Conservation (phyloP, 2,329 filamentous ascomycete species). For the Mariannaea elegans region DNA sequence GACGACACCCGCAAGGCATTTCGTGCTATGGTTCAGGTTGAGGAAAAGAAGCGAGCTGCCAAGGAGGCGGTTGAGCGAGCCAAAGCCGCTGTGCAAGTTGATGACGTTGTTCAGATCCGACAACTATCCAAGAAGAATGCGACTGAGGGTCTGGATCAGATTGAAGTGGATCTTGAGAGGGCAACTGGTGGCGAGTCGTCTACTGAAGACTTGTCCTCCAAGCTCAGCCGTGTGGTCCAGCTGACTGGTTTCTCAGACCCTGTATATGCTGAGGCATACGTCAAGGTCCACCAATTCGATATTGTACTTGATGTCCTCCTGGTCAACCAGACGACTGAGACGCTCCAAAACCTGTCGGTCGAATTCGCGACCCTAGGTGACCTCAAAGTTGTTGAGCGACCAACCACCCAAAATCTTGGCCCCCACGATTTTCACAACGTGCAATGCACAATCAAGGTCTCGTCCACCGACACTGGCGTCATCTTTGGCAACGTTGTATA, state of each 20-base stretch:
- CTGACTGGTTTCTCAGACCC: constrained; percentile 98
- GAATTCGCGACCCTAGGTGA: constrained; percentile 99
- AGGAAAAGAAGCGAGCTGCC: constrained; percentile 97
- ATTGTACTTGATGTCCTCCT: constrained; percentile 96
- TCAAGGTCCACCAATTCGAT: constrained; percentile 98
- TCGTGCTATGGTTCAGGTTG: constrained; percentile 94
- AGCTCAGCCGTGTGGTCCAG: constrained; percentile 95
- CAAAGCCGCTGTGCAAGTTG: constrained; percentile 92
- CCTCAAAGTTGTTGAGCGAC: constrained; percentile 95
- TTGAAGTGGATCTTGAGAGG: constrained; percentile 89
- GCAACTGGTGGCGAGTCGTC: constrained; percentile 89
- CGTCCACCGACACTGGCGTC: constrained; percentile 95
- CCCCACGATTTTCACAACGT: constrained; percentile 98
- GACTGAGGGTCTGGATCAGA: constrained; percentile 82
- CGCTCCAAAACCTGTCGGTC: constrained; percentile 94
- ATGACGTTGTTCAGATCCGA: constrained; percentile 91
- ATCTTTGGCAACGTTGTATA: constrained; percentile 99
- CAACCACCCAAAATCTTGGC: constrained; percentile 93
- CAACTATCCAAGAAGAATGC: constrained; percentile 93
- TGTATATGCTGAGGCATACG: constrained; percentile 98
- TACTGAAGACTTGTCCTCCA: constrained; percentile 88
- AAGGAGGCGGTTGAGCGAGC: constrained; percentile 93
- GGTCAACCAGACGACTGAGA: constrained; percentile 97
- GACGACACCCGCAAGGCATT: constrained; percentile 96
- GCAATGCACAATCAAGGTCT: constrained; percentile 98